A percentile compares a stretch with the other conserved stretches of the same genome.
Conservation (phyloP, 2,329 filamentous ascomycete genomes). For the Arthrobotrys pseudoclavata region DNA sequence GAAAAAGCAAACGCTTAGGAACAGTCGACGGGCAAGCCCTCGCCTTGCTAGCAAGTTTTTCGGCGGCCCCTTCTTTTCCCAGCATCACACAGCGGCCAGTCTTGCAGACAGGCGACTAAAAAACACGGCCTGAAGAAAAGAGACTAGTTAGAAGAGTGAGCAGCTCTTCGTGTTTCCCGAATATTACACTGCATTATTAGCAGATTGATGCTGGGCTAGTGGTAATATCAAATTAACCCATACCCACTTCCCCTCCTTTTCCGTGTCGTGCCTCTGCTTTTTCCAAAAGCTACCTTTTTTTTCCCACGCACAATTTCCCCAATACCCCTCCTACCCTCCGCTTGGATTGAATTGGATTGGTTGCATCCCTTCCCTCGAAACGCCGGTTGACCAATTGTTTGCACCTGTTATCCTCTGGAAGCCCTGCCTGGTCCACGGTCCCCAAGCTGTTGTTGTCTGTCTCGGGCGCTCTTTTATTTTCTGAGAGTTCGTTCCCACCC, state of each 20-base stretch:
- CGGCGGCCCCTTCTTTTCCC: conserved; percentile 31
- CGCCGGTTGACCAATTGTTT: conserved; percentile 59
- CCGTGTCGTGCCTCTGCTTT: conserved; percentile 56
- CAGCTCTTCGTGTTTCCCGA: conserved; percentile 26
- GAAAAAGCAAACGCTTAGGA: conserved; percentile 48
- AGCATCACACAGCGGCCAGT: conserved; percentile 48
- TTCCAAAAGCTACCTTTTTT: conserved; percentile 12
- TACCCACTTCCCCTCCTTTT: conserved; percentile 58
- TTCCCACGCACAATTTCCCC: conserved; percentile 50
- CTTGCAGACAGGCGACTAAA: conserved; percentile 42
- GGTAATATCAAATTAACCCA: conserved; percentile 58
- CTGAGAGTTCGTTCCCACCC: conserved; percentile 24
- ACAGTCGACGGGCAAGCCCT: conserved; percentile 35
- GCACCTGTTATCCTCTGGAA: conserved; percentile 58
- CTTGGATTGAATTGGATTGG: conserved; percentile 55
- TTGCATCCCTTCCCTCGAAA: conserved; percentile 57
- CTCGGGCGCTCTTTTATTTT: conserved; percentile 41
- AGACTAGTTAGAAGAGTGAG: conserved; percentile 4
- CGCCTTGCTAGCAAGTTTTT: conserved; percentile 20
- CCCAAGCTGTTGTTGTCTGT: conserved; percentile 56
- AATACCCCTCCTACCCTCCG: conserved; percentile 56
- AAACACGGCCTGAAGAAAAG: conserved; percentile 33
- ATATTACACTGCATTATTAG: conserved; percentile 60
- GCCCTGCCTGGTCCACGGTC: conserved; percentile 57
- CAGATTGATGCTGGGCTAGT: conserved; percentile 42